Evolutionary conservation across 495 filamentous ascomycete species (phyloP).

Genomic region (Penicillium antarcticum): DNA sequence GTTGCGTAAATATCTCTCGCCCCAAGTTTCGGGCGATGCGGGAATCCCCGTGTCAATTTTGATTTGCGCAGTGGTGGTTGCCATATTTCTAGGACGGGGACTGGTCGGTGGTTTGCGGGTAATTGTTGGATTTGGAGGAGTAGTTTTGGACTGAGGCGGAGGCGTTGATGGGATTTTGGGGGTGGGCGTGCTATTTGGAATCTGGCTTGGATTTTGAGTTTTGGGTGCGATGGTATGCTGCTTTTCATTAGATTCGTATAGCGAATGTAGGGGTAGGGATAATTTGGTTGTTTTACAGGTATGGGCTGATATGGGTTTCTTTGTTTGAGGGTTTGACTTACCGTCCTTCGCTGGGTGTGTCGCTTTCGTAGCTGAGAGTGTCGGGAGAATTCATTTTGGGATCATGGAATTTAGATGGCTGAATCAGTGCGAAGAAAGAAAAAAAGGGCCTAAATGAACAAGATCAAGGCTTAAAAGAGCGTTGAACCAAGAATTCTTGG

Average conservation of each 20-base stretch:
- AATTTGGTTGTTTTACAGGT: neutral
- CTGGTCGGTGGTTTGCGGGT: slow-evolving; percentile 19
- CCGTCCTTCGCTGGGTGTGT: slow-evolving; percentile 23
- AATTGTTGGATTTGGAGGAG: slow-evolving; percentile 43
- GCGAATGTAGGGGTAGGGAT: neutral
- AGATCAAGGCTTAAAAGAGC: neutral
- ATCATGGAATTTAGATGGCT: neutral
- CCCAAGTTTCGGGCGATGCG: slow-evolving; percentile 22
- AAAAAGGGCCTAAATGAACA: neutral
- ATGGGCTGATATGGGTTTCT: neutral
- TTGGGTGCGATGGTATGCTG: slow-evolving; percentile 11
- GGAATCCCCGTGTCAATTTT: slow-evolving; percentile 21
- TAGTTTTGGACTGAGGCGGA: slow-evolving; percentile 31
- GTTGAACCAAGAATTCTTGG: neutral
- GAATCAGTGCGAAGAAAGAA: neutral
- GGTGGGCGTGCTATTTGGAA: slow-evolving; percentile 38
- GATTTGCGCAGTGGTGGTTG: slow-evolving; percentile 30
- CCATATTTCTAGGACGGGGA: slow-evolving; percentile 38
- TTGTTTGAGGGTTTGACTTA: slow-evolving; percentile 1
- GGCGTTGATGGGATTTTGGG: slow-evolving; percentile 24
- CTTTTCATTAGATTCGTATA: neutral
- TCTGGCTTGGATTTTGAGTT: slow-evolving; percentile 22
- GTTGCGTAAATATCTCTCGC: slow-evolving; percentile 32
- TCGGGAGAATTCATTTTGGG: slow-evolving; percentile 10
- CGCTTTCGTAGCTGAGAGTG: slow-evolving; percentile 20